Base-by-base conservation (phyloP, 768 basidiomycete species). In the Chiua virens region DNA sequence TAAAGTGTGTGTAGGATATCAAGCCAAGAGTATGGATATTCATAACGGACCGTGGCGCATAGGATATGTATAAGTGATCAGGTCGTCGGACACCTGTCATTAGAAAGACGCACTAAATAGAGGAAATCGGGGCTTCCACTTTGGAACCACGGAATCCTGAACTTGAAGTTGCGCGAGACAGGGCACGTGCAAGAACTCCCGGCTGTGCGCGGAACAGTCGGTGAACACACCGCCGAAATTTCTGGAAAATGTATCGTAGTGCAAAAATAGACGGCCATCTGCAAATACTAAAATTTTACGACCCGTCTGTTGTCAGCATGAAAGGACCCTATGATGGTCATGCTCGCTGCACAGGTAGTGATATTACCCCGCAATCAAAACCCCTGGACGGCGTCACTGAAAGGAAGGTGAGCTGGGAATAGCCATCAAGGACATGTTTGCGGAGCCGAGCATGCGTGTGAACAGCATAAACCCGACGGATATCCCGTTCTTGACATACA, bases 201-300 rank as follows among this genome's bases (percentile, higher is more conserved):
- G 21, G 47, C 47, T 54, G 47, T 61, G 58, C 20, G 37, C 15
- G 18, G 10, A 5, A 13, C 7, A 30, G 42, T 38, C 45, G 36
- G 30, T 27, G 39, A 22, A 42, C 36, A 50, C 4, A 21, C 38
- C 22, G 42, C 43, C 36, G 21, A 17, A 8, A 20, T n/a, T 32
- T 37, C 46, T 34, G 35, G 21, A 38, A 42, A 53, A 51, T 14
- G n/a, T 35, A 21, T 22, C 22, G 17, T 1, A 23, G 14, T n/a
- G 20, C 25, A 21, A 49, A 57, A 51, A 51, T 51, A 46, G 20
- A 45, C n/a, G 20, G 28, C 27, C 27, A 23, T 21, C 32, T 54
- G 48, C 49, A 45, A 23, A 49, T 14, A 22, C 18, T 20, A 39
- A 37, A 17, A 9, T 41, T 42, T 21, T 20, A 15, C 18, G n/a